phyloP scores from a whole-genome alignment of 73 alveolate species.

The Breviolum minutum region DNA sequence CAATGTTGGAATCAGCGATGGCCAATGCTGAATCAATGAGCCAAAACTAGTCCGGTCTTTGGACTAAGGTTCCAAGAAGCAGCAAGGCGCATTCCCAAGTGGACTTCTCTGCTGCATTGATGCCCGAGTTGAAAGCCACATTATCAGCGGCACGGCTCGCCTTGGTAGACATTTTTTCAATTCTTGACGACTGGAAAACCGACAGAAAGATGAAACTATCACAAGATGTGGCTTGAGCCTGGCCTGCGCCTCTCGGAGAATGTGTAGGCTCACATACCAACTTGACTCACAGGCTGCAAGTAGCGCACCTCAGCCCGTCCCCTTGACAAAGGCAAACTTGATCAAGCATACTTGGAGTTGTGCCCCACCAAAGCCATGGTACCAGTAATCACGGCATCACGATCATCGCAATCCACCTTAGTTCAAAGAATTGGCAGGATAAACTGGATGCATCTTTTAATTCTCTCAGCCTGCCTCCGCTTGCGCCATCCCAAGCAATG shows the following conservation, averaged over 20 bases:
- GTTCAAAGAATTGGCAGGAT: too few species aligned
- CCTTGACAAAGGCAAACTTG: neutral
- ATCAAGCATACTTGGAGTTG: neutral
- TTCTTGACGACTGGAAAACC: too few species aligned
- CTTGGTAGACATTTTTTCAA: neutral
- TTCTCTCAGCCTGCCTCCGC: neutral
- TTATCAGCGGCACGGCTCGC: neutral
- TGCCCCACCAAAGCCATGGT: neutral
- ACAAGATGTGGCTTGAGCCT: too few species aligned
- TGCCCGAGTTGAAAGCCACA: neutral
- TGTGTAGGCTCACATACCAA: neutral
- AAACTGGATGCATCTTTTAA: neutral
- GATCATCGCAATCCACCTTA: too few species aligned
- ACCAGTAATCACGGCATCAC: neutral
- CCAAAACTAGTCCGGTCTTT: neutral
- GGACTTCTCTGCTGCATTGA: conserved; percentile 18
- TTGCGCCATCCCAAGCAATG: neutral
- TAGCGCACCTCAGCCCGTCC: neutral
- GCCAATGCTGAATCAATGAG: neutral
- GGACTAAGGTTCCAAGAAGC: neutral
- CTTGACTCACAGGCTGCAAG: neutral
- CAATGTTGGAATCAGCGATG: neutral
- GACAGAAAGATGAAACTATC: too few species aligned
- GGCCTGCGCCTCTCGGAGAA: neutral
- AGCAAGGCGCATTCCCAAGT: neutral